These are phyloP conservation scores for Albugo laibachii DNA, from an alignment of 352 stramenopile genomes.

Conservation along the genomic window DNA sequence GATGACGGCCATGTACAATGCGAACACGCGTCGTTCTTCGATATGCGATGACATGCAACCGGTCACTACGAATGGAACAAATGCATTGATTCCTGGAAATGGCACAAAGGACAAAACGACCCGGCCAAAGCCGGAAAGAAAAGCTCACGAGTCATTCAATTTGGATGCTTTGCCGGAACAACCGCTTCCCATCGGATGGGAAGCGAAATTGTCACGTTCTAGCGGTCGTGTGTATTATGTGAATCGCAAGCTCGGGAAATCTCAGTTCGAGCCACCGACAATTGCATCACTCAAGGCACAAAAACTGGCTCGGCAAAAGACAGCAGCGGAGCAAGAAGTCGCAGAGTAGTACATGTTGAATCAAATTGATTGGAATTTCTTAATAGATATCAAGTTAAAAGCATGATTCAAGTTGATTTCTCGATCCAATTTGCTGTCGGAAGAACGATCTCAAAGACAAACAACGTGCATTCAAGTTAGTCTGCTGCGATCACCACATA, in stretches of 20 bases:
- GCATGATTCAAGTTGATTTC: too few relatives aligned
- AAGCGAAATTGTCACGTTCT: constrained; percentile 72
- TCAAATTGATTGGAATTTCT: too few relatives aligned
- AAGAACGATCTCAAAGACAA: too few relatives aligned
- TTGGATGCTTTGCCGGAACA: constrained; percentile 63
- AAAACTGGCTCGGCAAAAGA: constrained; percentile 58
- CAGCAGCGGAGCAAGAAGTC: constrained; percentile 1
- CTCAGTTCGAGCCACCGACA: constrained; percentile 68
- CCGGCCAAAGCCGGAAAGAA: constrained; percentile 23
- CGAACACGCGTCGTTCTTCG: constrained; percentile 6
- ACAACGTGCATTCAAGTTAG: too few relatives aligned
- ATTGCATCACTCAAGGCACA: constrained; percentile 70
- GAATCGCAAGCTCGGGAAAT: constrained; percentile 73
- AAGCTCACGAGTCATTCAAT: constrained; percentile 71
- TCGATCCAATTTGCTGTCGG: too few relatives aligned
- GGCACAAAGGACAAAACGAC: constrained; percentile 9
- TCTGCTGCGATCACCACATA: too few relatives aligned
- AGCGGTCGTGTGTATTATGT: constrained; percentile 78
- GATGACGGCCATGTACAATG: constrained; percentile 62
- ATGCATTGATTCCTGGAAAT: too few relatives aligned
- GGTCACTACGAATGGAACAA: too few relatives aligned
- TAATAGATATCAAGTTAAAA: too few relatives aligned
- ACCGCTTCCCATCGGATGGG: constrained; percentile 59
- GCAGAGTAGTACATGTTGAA: too few relatives aligned
- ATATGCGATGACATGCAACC: too few relatives aligned